Conservation (phyloP, 1,139 yeast genomes). For the Hemisphaericaspora lyxosophila region DNA sequence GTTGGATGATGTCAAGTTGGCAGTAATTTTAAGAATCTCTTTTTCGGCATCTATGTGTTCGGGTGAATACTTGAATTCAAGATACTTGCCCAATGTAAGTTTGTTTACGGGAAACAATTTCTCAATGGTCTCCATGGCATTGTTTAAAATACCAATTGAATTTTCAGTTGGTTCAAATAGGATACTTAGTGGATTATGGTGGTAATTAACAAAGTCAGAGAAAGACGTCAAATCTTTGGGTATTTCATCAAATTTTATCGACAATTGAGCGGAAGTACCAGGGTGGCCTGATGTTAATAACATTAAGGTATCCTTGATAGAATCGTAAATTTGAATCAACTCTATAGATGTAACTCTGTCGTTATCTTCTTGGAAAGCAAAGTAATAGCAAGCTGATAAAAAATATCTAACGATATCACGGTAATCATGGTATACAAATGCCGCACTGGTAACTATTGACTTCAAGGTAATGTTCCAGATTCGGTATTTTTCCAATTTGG, state of each 20-base stretch:
- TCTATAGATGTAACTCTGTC: constrained; percentile 28
- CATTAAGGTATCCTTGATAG: constrained; percentile 25
- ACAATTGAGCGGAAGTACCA: background rate
- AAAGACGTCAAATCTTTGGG: background rate
- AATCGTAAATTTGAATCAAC: constrained; percentile 30
- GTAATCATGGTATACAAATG: constrained; percentile 15
- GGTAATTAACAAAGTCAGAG: background rate
- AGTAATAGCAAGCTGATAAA: constrained; percentile 29
- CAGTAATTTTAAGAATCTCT: constrained; percentile 31
- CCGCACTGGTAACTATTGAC: constrained; percentile 16
- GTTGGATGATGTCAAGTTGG: constrained; percentile 33
- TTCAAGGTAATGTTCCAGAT: constrained; percentile 27
- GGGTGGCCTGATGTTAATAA: constrained; percentile 12
- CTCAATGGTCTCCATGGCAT: constrained; percentile 39
- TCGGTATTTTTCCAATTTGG: constrained; percentile 17
- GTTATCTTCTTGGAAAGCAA: constrained; percentile 18
- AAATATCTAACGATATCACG: constrained; percentile 20
- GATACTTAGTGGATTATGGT: constrained; percentile 17
- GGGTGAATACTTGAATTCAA: constrained; percentile 27
- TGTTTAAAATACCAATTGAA: constrained; percentile 22
- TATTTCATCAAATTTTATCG: constrained; percentile 2
- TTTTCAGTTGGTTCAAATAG: constrained; percentile 23
- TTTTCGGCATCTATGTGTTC: constrained; percentile 21
- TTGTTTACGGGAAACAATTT: constrained; percentile 43
- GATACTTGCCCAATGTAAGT: constrained; percentile 36